These are phyloP conservation scores for Aphanocladium album DNA, from an alignment of 2,329 filamentous ascomycete species.

Conservation along the genomic window DNA sequence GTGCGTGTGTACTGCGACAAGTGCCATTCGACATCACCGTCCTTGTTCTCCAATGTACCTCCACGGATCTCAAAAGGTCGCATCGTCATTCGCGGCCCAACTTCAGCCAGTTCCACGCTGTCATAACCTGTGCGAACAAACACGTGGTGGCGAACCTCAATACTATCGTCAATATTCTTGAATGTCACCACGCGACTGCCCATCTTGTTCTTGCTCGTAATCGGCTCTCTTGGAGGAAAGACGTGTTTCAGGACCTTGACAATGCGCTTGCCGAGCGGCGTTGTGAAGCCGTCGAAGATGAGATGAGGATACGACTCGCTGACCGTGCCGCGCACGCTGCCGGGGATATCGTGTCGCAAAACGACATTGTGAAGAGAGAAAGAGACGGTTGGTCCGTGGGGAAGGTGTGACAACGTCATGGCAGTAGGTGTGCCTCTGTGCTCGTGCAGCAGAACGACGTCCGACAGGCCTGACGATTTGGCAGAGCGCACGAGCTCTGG, in stretches of 20 bases:
- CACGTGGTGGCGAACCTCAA: constrained; percentile 77
- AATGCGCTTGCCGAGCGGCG: constrained; percentile 72
- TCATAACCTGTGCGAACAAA: constrained; percentile 92
- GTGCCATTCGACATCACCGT: constrained; percentile 95
- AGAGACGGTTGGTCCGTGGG: constrained; percentile 73
- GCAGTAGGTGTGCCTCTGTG: constrained; percentile 90
- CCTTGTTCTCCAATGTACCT: constrained; percentile 88
- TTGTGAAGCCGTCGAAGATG: constrained; percentile 91
- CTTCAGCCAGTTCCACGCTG: constrained; percentile 81
- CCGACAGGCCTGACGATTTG: constrained; percentile 72
- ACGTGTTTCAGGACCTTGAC: constrained; percentile 90
- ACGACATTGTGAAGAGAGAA: constrained; percentile 93
- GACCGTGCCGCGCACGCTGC: constrained; percentile 79
- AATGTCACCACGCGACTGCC: constrained; percentile 89
- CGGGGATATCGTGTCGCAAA: constrained; percentile 86
- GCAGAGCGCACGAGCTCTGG: constrained; percentile 80
- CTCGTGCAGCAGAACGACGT: constrained; percentile 85
- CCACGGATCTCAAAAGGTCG: constrained; percentile 86
- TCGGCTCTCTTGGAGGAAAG: constrained; percentile 81
- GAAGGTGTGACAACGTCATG: constrained; percentile 79
- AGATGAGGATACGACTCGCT: constrained; percentile 91
- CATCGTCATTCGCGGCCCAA: constrained; percentile 97
- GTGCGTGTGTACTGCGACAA: constrained; percentile 94
- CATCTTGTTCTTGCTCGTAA: constrained; percentile 66
- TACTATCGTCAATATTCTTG: constrained; percentile 88